Evolutionary conservation across 2,329 filamentous ascomycete species (phyloP).

Genomic region (Calonectria henricotiae): DNA sequence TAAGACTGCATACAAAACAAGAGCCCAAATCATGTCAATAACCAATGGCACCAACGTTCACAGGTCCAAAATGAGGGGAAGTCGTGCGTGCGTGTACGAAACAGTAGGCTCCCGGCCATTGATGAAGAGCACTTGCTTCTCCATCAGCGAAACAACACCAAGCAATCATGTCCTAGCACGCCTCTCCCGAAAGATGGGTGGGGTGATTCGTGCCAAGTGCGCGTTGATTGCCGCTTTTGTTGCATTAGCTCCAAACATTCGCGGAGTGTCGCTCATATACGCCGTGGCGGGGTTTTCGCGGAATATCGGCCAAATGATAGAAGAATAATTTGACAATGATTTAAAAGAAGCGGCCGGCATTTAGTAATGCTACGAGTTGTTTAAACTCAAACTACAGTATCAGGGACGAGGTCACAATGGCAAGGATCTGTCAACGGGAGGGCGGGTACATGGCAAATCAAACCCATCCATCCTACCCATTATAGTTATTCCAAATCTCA

Average conservation of each 20-base stretch:
- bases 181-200: background rate
- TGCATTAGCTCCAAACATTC: slow-evolving; percentile 8
- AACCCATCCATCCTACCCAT: background rate
- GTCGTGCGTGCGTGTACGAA: too few species aligned
- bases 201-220: background rate
- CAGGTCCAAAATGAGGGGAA: slow-evolving; percentile 9
- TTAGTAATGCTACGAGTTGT: background rate
- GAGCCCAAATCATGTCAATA: background rate
- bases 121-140: background rate
- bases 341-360: background rate
- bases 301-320: background rate
- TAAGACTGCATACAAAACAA: too few species aligned
- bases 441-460: background rate
- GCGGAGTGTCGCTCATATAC: slow-evolving; percentile 23
- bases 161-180: background rate
- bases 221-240: background rate
- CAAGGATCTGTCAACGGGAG: background rate
- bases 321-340: background rate
- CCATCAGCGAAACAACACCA: background rate
- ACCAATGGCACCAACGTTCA: background rate
- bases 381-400: background rate
- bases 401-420: too few species aligned
- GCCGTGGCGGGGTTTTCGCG: slow-evolving; percentile 2
- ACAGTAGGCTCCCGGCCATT: background rate
- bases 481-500: background rate